Conservation (phyloP, 768 basidiomycete species). For the Tylopilus plumbeoviolaceoides region DNA sequence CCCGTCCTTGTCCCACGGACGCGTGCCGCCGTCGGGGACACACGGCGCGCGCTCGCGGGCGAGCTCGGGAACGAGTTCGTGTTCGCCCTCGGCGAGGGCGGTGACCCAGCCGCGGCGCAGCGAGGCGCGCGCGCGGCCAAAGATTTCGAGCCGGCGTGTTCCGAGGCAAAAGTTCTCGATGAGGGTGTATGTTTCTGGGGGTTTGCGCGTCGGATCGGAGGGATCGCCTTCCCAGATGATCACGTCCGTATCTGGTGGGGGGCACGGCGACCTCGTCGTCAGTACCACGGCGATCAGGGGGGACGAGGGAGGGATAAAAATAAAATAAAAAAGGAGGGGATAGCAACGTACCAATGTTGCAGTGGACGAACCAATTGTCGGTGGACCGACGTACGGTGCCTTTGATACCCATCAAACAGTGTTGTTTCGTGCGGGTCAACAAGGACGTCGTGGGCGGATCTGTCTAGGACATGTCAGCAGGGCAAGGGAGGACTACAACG, state of each 20-base stretch:
- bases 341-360: slow-evolving; percentile 77
- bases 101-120: slow-evolving; percentile 91
- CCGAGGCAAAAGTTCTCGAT: slow-evolving; percentile 99
- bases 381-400: slow-evolving; percentile 94
- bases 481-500: not conserved
- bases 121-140: slow-evolving; percentile 63
- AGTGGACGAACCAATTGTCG: slow-evolving; percentile 96
- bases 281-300: not conserved
- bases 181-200: slow-evolving; percentile 92
- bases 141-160: slow-evolving; percentile 85
- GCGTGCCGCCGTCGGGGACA: slow-evolving; percentile 23
- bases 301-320: not conserved
- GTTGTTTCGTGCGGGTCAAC: slow-evolving; percentile 88
- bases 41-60: slow-evolving; percentile 28
- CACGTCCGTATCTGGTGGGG: slow-evolving; percentile 79
- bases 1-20: slow-evolving; percentile 54
- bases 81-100: slow-evolving; percentile 63
- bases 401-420: slow-evolving; percentile 95
- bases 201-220: slow-evolving; percentile 78
- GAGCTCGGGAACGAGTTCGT: slow-evolving; percentile 43
- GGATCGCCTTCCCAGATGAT: slow-evolving; percentile 95
- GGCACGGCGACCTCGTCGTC: not conserved
- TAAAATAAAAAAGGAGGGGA: not conserved
- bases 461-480: slow-evolving; percentile 43
- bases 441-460: slow-evolving; percentile 84